These are phyloP conservation scores for Phytophthora pluvialis DNA, from an alignment of 352 stramenopile genomes.

Conservation along the genomic window DNA sequence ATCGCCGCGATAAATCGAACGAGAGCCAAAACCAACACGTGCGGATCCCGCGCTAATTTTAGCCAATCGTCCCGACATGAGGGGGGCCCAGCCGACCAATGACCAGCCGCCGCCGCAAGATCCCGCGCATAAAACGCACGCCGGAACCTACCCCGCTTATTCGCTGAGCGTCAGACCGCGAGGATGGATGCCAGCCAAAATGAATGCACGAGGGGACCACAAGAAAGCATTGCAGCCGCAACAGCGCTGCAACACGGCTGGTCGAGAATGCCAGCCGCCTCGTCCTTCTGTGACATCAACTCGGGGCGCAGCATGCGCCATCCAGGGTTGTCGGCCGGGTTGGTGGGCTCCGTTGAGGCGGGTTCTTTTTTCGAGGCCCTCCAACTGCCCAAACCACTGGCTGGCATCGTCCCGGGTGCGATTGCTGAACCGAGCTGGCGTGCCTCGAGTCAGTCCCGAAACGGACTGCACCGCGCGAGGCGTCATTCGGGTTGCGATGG, in stretches of 20 bases:
- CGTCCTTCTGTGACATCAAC: conserved; percentile 8
- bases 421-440: conserved; percentile 12
- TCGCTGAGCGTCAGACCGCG: conserved; percentile 1
- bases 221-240: conserved; percentile 6
- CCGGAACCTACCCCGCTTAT: conserved; percentile 20
- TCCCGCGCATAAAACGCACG: conserved; percentile 14
- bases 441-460: conserved; percentile 4
- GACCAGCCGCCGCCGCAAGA: conserved; percentile 1
- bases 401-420: conserved; percentile 13
- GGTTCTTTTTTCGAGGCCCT: conserved; percentile 32
- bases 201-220: conserved; percentile 1
- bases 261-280: too few species aligned
- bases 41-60: conserved; percentile 28
- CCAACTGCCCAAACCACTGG: conserved; percentile 22
- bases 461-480: neutral
- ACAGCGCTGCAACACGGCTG: too few species aligned
- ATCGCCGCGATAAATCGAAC: conserved; percentile 10
- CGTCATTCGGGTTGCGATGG: too few species aligned
- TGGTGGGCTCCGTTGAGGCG: neutral
- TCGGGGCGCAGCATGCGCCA: neutral
- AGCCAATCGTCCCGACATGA: conserved; percentile 29
- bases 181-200: conserved; percentile 17
- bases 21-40: conserved; percentile 16
- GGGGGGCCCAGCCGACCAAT: neutral
- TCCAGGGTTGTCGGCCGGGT: neutral